Base-by-base conservation (phyloP, 164 flowering plant genomes). In the Chloranthus sessilifolius region DNA sequence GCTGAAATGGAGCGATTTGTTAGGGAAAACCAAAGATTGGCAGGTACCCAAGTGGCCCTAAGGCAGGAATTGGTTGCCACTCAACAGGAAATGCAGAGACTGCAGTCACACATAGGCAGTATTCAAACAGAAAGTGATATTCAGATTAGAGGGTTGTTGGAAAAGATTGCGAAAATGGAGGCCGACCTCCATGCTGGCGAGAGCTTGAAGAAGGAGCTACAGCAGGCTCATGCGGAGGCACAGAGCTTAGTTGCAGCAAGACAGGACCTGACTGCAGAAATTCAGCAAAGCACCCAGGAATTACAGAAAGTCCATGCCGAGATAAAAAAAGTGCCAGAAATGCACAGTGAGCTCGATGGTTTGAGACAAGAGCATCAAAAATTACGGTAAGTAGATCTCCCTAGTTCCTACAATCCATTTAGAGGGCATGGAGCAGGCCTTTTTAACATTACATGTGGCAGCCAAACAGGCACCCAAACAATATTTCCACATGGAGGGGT, bases 111-210 rank as follows among this genome's bases (percentile, higher is more conserved):
- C 57, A 77, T 79, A 21, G 74, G 76, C 52, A 80, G 81, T 65
- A 75, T 72, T 25, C 73, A 76, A 47, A 74, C 88, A 35, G 99
- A 92, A 60, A 73, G 84, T 59, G 99, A 88, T 56, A 74, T 84
- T 45, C 88, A 84, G 70, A 71, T 82, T 30, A 67, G 89, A 55
- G 62, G 78, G 35, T 66, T 84, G 58, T 43, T 75, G 46, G 95
- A 86, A 7, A 82, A 82, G 70, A 88, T 77, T 42, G 61, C 75
- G 12, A 86, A 82, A 70, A 74, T 76, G 81, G 89, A 85, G 52
- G 75, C 43, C n/a, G 79, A 65, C 50, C 59, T 81, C 29, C 71
- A 66, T 60, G 85, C 66, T 40, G 83, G 85, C 43, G 89, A 76
- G 48, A 61, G 50, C 60, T 20, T 82, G 7, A 88, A 67, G 68